Percentiles rank a stretch among this genome's conserved stretches.
Conservation (phyloP, 805 yeast species). For the Yarrowia sp. region DNA sequence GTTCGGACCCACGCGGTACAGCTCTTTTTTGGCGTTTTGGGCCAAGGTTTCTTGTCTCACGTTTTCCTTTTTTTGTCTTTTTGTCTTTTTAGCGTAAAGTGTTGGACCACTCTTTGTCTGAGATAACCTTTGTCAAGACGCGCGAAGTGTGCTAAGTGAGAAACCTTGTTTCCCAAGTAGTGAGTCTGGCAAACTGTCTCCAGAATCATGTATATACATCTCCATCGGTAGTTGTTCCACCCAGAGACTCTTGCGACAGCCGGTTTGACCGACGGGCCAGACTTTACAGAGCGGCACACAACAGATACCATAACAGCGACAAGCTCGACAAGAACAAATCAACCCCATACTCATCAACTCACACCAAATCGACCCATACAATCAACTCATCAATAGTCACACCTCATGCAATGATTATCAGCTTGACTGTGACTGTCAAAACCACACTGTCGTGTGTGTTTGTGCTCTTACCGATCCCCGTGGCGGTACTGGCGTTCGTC, state of each 20-base stretch:
- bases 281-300: no score
- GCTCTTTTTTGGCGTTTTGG: neutral
- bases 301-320: neutral
- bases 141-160: neutral
- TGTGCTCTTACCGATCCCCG: slow-evolving; percentile 5
- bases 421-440: slow-evolving; percentile 6
- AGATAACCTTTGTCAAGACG: neutral
- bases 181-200: neutral
- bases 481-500: slow-evolving; percentile 15
- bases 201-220: slow-evolving; percentile 2
- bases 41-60: neutral
- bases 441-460: neutral
- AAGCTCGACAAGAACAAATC: no score
- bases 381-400: no score
- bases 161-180: neutral
- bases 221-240: neutral
- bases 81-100: neutral
- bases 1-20: no score
- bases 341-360: neutral
- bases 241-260: neutral
- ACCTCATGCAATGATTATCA: slow-evolving; percentile 2
- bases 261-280: neutral
- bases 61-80: neutral
- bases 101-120: neutral
- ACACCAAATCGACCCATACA: neutral